phyloP scores from a whole-genome alignment of 2,329 filamentous ascomycete species.

The Domatiomyces globalis region DNA sequence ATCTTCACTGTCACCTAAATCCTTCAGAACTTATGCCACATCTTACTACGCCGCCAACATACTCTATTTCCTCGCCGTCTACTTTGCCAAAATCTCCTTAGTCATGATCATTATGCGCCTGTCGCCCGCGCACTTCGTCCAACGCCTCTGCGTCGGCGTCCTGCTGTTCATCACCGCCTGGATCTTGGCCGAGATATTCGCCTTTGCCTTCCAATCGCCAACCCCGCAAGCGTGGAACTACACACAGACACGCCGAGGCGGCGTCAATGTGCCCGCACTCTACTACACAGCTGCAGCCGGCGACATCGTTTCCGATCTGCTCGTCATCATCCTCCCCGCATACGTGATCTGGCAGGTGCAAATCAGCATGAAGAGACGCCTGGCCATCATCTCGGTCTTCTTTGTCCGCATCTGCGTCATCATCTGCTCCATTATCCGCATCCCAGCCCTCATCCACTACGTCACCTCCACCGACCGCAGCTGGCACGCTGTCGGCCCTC shows the following conservation, averaged over 20 bases:
- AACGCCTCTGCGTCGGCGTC: neutral
- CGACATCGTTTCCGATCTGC: conserved; percentile 2
- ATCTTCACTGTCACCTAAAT: neutral
- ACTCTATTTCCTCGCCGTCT: conserved; percentile 1
- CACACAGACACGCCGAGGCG: neutral
- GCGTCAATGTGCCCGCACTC: conserved; percentile 1
- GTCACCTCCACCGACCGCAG: conserved; percentile 7
- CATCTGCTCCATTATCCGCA: conserved; percentile 3
- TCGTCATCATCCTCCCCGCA: conserved; percentile 1
- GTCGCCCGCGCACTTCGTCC: conserved; percentile 1
- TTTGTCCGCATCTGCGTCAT: neutral
- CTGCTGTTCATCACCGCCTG: conserved; percentile 8
- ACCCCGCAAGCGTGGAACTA: conserved; percentile 3
- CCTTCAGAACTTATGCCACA: conserved; percentile 1
- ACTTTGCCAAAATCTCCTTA: conserved; percentile 1
- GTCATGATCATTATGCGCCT: conserved; percentile 2
- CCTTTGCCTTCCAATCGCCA: conserved; percentile 16
- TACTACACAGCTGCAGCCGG: conserved; percentile 2
- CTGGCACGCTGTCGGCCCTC: conserved; percentile 10
- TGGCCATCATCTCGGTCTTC: conserved; percentile 2
- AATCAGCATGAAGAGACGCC: neutral
- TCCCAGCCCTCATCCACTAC: neutral
- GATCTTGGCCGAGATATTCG: conserved; percentile 10
- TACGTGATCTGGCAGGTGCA: conserved; percentile 3
- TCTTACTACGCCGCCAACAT: conserved; percentile 1